Base-by-base conservation (phyloP, 2,329 filamentous ascomycete species). In the Massarina eburnea region DNA sequence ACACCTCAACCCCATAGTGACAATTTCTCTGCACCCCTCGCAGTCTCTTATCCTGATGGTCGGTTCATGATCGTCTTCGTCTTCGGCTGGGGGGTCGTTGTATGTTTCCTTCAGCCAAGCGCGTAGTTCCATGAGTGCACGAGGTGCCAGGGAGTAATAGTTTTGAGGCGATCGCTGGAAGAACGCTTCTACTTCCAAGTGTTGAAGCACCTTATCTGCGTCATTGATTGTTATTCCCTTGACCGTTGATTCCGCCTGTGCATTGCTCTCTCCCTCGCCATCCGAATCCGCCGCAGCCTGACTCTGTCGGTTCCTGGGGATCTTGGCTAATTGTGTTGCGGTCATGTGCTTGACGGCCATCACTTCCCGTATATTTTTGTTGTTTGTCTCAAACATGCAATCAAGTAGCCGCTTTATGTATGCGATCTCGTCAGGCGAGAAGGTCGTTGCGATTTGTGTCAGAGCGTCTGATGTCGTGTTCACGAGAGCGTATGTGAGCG, bases 351-450 rank as follows among this genome's bases (percentile, higher is more conserved):
- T 87, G 3, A 97, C 75, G 3, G 89, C 91, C 81, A 96, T 85
- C 20, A 90, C 81, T 71, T 99, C 92, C 61, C 84, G 82, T n/a
- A 83, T 78, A 8, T 77, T 79, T 0, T 85, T 89, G 64, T 97
- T 97, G 73, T 90, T 84, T 17, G 82, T 86, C 53, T 95, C 89
- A 65, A 97, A 99, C 82, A 99, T 95, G 58, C 81, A 84, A 67
- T 96, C 91, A 1, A 99, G 80, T 3, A 96, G 69, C 8, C 94
- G 80, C 71, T 95, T 94, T 43, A 97, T 82, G 66, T 90, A 99
- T 0, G 88, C 83, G 24, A 97, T 88, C 73, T 97, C 91, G 56
- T 96, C 91, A 0, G 89, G 75, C 7, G 79, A 81, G 64, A 88
- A 88, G 0, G 82, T 83, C 0, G 94, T 97, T 2, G 91, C 90